Percentiles rank a stretch among this genome's conserved stretches.
Conservation (phyloP, 495 filamentous ascomycete species). For the Aspergillus hancockii region DNA sequence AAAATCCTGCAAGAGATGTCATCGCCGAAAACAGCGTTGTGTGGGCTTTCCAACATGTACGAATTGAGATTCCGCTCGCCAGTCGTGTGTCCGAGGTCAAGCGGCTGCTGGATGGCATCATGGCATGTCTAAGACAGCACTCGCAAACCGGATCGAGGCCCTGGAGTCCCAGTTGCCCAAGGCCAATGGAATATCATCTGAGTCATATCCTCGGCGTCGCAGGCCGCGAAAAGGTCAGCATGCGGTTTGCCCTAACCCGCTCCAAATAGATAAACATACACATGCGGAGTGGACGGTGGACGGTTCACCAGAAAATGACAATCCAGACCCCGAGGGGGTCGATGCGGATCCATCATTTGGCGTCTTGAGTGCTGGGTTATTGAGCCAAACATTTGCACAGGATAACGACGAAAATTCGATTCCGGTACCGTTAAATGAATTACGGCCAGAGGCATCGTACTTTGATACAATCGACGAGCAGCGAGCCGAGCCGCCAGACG, state of each 20-base stretch:
- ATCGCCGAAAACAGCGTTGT: constrained; percentile 31
- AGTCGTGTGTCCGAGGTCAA: constrained; percentile 23
- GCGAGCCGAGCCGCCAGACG: constrained; percentile 33
- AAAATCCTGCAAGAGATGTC: constrained; percentile 28
- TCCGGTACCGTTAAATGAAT: constrained; percentile 26
- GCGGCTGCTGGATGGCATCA: constrained; percentile 28
- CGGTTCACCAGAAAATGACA: too few relatives aligned
- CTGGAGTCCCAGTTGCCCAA: constrained; percentile 25
- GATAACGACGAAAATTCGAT: background rate
- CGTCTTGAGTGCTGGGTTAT: background rate
- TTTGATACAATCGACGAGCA: constrained; percentile 17
- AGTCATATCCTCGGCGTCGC: background rate
- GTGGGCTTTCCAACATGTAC: constrained; percentile 26
- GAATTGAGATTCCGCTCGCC: constrained; percentile 25
- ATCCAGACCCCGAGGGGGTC: too few relatives aligned
- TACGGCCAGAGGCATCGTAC: constrained; percentile 27
- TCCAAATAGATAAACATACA: too few relatives aligned
- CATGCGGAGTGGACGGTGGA: too few relatives aligned
- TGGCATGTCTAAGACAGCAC: constrained; percentile 30
- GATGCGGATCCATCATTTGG: too few relatives aligned
- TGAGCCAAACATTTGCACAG: background rate
- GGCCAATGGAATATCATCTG: background rate
- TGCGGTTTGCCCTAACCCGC: background rate
- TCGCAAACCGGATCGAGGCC: constrained; percentile 26
- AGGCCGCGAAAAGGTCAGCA: background rate